A percentile compares a stretch with the other conserved stretches of the same genome.
Evolutionary conservation across 2,329 filamentous ascomycete species (phyloP).

Genomic region (Atkinsonella texensis): DNA sequence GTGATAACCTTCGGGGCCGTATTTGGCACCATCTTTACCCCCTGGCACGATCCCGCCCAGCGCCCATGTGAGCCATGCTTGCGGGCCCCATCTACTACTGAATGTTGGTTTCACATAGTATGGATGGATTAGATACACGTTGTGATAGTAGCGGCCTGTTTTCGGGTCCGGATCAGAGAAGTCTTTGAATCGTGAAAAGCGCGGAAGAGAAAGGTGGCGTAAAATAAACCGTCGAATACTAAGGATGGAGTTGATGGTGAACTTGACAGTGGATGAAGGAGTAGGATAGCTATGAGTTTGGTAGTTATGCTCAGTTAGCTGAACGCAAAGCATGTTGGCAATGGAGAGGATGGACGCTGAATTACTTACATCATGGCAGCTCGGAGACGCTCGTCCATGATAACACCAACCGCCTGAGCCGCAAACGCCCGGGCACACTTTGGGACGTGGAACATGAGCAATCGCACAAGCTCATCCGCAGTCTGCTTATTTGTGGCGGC

Average conservation of each 20-base stretch:
- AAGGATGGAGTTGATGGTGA: background rate
- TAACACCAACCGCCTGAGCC: background rate
- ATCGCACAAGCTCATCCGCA: conserved; percentile 1
- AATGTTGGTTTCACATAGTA: conserved; percentile 5
- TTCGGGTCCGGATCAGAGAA: background rate
- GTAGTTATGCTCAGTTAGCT: too few relatives aligned
- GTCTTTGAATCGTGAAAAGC: background rate
- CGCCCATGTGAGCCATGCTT: conserved; percentile 2
- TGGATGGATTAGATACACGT: background rate
- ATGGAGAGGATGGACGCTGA: too few relatives aligned
- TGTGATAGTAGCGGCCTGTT: conserved; percentile 3
- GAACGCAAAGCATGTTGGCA: too few relatives aligned
- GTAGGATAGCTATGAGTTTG: background rate
- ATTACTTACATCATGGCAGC: conserved; percentile 3
- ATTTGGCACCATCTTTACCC: background rate
- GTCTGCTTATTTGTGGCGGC: conserved; percentile 1
- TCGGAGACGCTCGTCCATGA: conserved; percentile 3
- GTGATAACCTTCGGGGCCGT: background rate
- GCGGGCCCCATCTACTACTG: conserved; percentile 1
- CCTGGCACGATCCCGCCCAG: conserved; percentile 2
- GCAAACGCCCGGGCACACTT: background rate
- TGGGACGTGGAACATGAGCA: background rate
- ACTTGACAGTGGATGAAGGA: background rate
- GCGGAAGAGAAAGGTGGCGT: conserved; percentile 1
- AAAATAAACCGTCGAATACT: background rate